Percentiles rank a stretch among this genome's conserved stretches.
Evolutionary conservation across 2,329 filamentous ascomycete species (phyloP).

Genomic region (Nemania diffusa): DNA sequence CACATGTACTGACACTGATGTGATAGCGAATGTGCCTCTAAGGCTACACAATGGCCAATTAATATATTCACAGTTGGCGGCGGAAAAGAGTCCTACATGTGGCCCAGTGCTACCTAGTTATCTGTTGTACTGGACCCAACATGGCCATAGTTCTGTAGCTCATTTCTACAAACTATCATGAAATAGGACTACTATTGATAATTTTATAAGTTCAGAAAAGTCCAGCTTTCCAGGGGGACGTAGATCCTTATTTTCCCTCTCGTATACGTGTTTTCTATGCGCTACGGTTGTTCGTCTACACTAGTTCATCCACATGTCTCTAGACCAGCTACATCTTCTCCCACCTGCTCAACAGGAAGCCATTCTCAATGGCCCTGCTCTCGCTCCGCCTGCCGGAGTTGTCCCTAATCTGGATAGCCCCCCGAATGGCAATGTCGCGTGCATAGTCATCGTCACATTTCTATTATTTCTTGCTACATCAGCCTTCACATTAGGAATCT

Average conservation of each 20-base stretch:
- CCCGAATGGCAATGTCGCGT: conserved; percentile 8
- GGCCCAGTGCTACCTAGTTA: no score
- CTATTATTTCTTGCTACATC: not conserved
- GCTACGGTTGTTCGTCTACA: not conserved
- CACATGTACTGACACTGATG: no score
- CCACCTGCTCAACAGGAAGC: conserved; percentile 11
- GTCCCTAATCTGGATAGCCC: conserved; percentile 16
- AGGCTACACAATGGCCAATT: no score
- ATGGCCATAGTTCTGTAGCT: no score
- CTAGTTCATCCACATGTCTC: conserved; percentile 9
- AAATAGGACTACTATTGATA: not conserved
- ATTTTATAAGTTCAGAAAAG: no score
- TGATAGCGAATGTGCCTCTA: no score
- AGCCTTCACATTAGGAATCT: not conserved
- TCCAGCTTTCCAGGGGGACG: no score
- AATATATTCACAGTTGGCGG: no score
- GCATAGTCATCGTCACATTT: not conserved
- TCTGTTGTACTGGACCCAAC: no score
- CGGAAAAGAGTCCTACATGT: no score
- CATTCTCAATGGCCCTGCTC: conserved; percentile 22
- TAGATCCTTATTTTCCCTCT: not conserved
- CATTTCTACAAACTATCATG: no score
- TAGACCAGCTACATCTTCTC: conserved; percentile 14
- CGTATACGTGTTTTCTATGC: not conserved
- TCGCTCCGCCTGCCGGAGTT: conserved; percentile 19